Percentiles rank a stretch among this genome's conserved stretches.
phyloP scores from a whole-genome alignment of 2,329 filamentous ascomycete species.

The Albifimbria verrucaria region DNA sequence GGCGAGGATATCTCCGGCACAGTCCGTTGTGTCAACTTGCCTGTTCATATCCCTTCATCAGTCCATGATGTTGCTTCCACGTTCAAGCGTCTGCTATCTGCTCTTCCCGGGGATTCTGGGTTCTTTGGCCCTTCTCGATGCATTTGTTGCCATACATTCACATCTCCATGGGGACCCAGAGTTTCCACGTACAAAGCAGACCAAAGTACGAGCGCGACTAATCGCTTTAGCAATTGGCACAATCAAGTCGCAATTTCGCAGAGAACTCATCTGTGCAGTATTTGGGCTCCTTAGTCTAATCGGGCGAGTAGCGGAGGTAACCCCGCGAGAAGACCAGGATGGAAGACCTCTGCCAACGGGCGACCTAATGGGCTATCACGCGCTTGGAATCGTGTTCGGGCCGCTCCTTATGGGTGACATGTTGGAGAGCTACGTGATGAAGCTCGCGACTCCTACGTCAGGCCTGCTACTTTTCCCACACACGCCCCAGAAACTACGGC shows the following conservation, averaged over 20 bases:
- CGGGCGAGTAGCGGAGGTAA: conserved; percentile 53
- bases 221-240: conserved; percentile 62
- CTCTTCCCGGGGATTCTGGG: conserved; percentile 65
- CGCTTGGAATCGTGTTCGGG: conserved; percentile 63
- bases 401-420: conserved; percentile 60
- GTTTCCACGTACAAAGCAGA: conserved; percentile 49
- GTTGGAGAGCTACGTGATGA: conserved; percentile 48
- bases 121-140: conserved; percentile 58
- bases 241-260: conserved; percentile 55
- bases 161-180: conserved; percentile 52
- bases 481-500: conserved; percentile 37
- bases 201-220: conserved; percentile 57
- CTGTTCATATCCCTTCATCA: conserved; percentile 55
- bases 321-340: conserved; percentile 47
- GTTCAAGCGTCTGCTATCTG: conserved; percentile 63
- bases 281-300: conserved; percentile 63
- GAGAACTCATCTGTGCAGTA: conserved; percentile 64
- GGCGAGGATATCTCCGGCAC: conserved; percentile 52
- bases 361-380: conserved; percentile 62
- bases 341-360: conserved; percentile 51
- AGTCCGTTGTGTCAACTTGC: conserved; percentile 56
- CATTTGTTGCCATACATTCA: conserved; percentile 57
- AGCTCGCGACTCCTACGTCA: conserved; percentile 35
- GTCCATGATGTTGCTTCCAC: conserved; percentile 65
- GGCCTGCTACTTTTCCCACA: conserved; percentile 41